Percentiles rank a stretch among this genome's conserved stretches.
Conservation (phyloP, 345 rosid genomes). For the Isatis tinctoria region DNA sequence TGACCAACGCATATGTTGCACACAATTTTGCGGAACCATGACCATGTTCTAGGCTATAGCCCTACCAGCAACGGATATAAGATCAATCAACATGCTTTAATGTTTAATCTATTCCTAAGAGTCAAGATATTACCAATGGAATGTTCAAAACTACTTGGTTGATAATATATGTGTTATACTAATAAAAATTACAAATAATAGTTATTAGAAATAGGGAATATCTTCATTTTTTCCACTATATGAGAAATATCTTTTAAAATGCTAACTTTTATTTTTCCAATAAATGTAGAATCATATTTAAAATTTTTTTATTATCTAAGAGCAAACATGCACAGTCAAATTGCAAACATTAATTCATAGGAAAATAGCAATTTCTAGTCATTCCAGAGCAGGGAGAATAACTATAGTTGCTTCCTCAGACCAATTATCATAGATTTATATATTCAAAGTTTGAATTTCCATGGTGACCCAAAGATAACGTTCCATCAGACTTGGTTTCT, state of each 20-base stretch:
- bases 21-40: background rate
- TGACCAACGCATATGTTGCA: background rate
- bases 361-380: background rate
- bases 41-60: background rate
- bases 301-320: background rate
- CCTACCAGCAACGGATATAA: background rate
- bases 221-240: background rate
- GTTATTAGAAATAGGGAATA: background rate
- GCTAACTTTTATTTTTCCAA: background rate
- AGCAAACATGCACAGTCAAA: background rate
- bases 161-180: background rate
- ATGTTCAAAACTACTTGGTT: background rate
- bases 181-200: background rate
- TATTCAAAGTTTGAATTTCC: background rate
- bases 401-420: background rate
- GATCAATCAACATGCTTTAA: background rate
- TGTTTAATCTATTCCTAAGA: too few relatives aligned
- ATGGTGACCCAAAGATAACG: background rate
- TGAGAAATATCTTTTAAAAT: background rate
- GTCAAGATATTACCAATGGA: too few relatives aligned
- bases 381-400: background rate
- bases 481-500: background rate
- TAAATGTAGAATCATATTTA: background rate
- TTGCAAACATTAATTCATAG: background rate
- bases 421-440: background rate